Conservation (phyloP, 164 flowering plant genomes). For the Umbellularia californica region DNA sequence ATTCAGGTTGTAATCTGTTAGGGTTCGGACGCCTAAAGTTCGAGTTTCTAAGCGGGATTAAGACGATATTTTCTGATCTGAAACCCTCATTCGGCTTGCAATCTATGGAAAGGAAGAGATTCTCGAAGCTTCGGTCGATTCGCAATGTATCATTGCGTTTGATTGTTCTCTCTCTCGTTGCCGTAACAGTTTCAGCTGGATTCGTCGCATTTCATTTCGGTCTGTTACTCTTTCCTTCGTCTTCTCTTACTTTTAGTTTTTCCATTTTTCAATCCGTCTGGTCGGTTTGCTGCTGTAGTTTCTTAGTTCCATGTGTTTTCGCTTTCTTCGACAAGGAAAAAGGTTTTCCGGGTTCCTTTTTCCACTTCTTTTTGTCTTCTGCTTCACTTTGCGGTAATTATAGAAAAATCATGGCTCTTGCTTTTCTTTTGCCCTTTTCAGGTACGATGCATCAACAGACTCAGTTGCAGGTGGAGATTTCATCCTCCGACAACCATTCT, state of each 20-base stretch:
- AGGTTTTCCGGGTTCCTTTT: background rate
- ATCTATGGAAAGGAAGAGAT: background rate
- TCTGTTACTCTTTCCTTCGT: background rate
- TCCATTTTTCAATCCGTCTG: background rate
- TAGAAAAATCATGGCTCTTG: background rate
- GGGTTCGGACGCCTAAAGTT: background rate
- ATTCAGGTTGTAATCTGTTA: background rate
- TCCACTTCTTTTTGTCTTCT: background rate
- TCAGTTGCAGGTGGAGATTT: background rate
- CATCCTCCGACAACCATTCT: background rate
- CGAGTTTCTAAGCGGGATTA: background rate
- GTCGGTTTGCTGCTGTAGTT: background rate
- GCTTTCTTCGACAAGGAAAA: constrained; percentile 5
- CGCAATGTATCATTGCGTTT: constrained; percentile 7
- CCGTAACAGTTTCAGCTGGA: constrained; percentile 2
- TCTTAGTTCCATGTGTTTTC: background rate
- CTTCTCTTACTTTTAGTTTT: background rate
- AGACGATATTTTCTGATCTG: background rate
- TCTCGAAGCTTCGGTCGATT: constrained; percentile 6
- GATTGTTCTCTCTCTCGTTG: constrained; percentile 7
- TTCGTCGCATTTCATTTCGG: constrained; percentile 12
- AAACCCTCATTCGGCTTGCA: background rate
- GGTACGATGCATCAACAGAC: background rate
- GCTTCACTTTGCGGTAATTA: background rate
- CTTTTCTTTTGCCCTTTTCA: background rate